Evolutionary conservation across 805 yeast species (phyloP), one percentile per base, ranked within the genome.

Genomic region (Blastobotrys mokoenaii): DNA sequence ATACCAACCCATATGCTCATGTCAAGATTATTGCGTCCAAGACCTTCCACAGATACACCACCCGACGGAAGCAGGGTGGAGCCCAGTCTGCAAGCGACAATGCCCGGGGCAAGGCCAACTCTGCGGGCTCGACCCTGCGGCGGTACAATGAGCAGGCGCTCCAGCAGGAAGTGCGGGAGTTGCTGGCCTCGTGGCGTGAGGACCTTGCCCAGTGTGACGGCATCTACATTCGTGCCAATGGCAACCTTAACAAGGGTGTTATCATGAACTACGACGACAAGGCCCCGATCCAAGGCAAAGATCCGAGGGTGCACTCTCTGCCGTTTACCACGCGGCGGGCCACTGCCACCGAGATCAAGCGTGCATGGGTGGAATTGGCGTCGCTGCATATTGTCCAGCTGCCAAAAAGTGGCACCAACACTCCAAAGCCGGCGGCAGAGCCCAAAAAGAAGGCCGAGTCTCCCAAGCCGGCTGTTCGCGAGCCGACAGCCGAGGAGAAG

Each of bases 21-120:
- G 47, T 63, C 35, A 47, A 54, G 2, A 62, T 89, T 7, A 43
- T 88, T 2, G 82, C 70, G 14, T 86, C 87, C 47, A 90, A 88
- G 57, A 84, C 97, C 0, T 86, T 85, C 63, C 98, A 90, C 62
- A 72, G 97, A 53, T 93, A 93, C 59, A 93, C 98, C 2, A 88
- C 97, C 1, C 79, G 98, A 68, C 75, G 96, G 52, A 93, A 93
- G 59, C 98, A 93, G 64, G 98, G 98, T 70, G 98, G 98, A 1
- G 76, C 97, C 0, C 98, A 93, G 61, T 77, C 89, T 52, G 89
- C 97, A 1, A 82, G 77, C 64, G 98, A 93, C 64, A 86, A 82
- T 58, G 84, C 95, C 1, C 77, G 83, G 53, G 97, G 98, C 3
- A 90, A 89, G 61, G 97, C 97, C 6, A 87, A 87, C 51, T 87